phyloP scores from a whole-genome alignment of 495 filamentous ascomycete species.

The Chaetomium tenue region DNA sequence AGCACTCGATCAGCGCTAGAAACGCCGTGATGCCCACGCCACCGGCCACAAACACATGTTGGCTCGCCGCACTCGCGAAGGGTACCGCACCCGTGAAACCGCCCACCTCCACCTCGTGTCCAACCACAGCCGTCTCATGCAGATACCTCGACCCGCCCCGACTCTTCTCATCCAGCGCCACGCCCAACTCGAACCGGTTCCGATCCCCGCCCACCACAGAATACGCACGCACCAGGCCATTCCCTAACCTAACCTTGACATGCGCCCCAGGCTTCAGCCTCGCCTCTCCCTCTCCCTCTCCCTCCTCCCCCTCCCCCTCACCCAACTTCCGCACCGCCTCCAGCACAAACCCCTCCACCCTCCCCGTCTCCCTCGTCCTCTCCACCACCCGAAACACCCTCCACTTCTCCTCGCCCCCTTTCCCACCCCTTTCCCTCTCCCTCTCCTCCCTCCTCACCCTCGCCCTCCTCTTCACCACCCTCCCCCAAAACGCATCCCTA shows the following conservation, averaged over 20 bases:
- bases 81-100: slow-evolving; percentile 42
- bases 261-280: slow-evolving; percentile 39
- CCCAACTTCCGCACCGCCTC: slow-evolving; percentile 33
- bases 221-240: slow-evolving; percentile 46
- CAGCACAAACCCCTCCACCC: slow-evolving; percentile 45
- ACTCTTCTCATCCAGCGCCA: slow-evolving; percentile 45
- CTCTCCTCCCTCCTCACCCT: slow-evolving; percentile 30
- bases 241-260: slow-evolving; percentile 47
- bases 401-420: slow-evolving; percentile 36
- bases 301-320: slow-evolving; percentile 19
- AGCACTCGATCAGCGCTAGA: slow-evolving; percentile 36
- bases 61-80: slow-evolving; percentile 36
- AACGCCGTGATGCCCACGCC: slow-evolving; percentile 58
- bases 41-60: slow-evolving; percentile 53
- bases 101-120: slow-evolving; percentile 46
- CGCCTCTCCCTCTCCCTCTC: slow-evolving; percentile 14
- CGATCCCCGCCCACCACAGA: slow-evolving; percentile 48
- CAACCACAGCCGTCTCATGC: slow-evolving; percentile 47
- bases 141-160: slow-evolving; percentile 52
- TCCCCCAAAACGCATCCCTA: slow-evolving; percentile 40
- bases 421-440: slow-evolving; percentile 24
- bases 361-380: slow-evolving; percentile 41
- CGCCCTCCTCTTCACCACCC: slow-evolving; percentile 38
- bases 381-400: slow-evolving; percentile 46
- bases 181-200: slow-evolving; percentile 45